Evolutionary conservation across 352 stramenopile genomes (phyloP).

Genomic region (Chloridella minuta): DNA sequence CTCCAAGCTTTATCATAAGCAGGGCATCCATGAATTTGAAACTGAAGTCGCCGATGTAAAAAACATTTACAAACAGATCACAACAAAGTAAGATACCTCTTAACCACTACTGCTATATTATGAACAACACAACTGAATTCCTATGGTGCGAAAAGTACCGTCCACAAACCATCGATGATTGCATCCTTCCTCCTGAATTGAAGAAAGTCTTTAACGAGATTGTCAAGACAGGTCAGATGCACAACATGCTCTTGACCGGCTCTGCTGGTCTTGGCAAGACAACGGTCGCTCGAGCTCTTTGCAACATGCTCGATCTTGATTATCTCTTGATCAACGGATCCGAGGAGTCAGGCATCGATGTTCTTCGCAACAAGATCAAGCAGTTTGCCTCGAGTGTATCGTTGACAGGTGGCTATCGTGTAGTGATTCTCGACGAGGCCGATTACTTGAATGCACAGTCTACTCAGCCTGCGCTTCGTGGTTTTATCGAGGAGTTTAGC

Average conservation of each 20-base stretch:
- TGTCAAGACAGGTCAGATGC: not conserved
- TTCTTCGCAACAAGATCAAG: not conserved
- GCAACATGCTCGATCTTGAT: not conserved
- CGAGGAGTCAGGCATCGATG: not conserved
- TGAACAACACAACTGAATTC: no score
- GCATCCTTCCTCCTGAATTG: not conserved
- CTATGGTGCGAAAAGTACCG: conserved; percentile 12
- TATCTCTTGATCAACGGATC: not conserved
- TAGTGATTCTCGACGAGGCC: not conserved
- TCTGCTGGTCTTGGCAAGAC: not conserved
- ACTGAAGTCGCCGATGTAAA: no score
- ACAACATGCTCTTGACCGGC: conserved; percentile 3
- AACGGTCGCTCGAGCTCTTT: not conserved
- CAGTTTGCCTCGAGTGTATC: not conserved
- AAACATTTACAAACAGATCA: no score
- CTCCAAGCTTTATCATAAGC: no score
- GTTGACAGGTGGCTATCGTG: not conserved
- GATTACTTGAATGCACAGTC: not conserved
- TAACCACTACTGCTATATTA: no score
- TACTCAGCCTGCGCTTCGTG: not conserved
- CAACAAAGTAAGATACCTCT: no score
- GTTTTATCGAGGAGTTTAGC: not conserved
- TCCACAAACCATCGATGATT: conserved; percentile 9
- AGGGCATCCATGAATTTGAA: no score
- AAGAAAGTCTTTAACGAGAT: not conserved